Conservation (phyloP, 164 flowering plant species). For the Saururus chinensis region DNA sequence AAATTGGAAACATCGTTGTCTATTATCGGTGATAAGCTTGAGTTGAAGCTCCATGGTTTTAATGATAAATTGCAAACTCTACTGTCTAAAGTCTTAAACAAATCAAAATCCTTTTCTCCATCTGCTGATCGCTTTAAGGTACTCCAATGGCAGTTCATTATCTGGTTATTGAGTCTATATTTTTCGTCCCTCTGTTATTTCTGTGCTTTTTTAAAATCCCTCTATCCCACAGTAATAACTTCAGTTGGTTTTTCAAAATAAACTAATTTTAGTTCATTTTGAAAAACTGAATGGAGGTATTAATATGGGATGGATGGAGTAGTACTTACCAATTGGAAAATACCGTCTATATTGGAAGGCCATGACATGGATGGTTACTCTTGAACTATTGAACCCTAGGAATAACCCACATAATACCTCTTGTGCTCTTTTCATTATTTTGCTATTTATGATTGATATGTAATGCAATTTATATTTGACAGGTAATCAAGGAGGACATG, state of each 20-base stretch:
- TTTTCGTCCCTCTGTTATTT: not conserved
- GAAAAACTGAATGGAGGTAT: no score
- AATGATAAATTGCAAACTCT: conserved; percentile 78
- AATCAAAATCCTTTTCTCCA: conserved; percentile 56
- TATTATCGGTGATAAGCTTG: conserved; percentile 59
- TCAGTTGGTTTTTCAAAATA: no score
- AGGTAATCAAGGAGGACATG: conserved; percentile 91
- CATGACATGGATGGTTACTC: not conserved
- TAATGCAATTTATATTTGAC: conserved; percentile 5
- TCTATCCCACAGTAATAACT: no score
- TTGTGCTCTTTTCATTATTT: not conserved
- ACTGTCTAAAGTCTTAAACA: conserved; percentile 45
- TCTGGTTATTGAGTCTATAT: not conserved
- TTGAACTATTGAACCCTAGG: not conserved
- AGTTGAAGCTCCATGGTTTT: conserved; percentile 85
- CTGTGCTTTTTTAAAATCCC: no score
- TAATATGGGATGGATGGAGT: no score
- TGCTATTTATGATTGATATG: no score
- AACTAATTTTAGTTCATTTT: no score
- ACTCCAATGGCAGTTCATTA: not conserved
- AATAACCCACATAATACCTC: not conserved
- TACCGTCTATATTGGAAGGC: not conserved
- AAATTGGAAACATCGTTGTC: conserved; percentile 83
- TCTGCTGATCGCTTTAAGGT: conserved; percentile 82
- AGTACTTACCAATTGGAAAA: not conserved